Evolutionary conservation across 208 protist species (phyloP).

Genomic region (Acanthamoeba lenticulata): DNA sequence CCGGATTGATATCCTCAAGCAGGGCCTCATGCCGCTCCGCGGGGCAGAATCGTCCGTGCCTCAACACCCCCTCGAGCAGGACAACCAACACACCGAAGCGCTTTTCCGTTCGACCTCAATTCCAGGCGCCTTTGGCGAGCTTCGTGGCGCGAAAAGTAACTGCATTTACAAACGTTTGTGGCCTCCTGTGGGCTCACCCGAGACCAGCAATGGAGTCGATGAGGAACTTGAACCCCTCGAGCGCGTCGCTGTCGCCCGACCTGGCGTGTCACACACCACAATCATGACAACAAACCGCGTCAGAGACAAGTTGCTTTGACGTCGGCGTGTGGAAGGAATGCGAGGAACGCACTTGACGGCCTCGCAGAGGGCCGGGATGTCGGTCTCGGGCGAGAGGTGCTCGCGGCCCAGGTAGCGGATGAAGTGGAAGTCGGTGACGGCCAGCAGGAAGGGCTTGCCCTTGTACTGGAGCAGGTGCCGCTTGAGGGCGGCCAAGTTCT

Average conservation of each 20-base stretch:
- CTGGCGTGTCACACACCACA: neutral
- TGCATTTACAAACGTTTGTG: no score
- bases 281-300: neutral
- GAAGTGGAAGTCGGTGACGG: constrained; percentile 41
- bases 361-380: constrained; percentile 38
- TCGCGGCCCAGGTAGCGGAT: constrained; percentile 1
- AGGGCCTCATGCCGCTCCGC: no score
- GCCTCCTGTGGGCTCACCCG: no score
- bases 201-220: constrained; percentile 26
- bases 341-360: neutral
- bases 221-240: constrained; percentile 44
- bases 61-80: no score
- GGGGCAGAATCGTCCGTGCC: no score
- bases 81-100: no score
- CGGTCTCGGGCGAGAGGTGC: neutral
- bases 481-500: neutral
- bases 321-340: no score
- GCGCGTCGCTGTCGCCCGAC: neutral
- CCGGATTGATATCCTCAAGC: no score
- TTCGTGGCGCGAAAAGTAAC: no score
- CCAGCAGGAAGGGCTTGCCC: constrained; percentile 37
- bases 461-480: neutral
- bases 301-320: neutral
- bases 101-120: no score
- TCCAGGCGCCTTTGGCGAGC: no score